Conservation (phyloP, 179 eudicot species). For the Patellifolia procumbens region DNA sequence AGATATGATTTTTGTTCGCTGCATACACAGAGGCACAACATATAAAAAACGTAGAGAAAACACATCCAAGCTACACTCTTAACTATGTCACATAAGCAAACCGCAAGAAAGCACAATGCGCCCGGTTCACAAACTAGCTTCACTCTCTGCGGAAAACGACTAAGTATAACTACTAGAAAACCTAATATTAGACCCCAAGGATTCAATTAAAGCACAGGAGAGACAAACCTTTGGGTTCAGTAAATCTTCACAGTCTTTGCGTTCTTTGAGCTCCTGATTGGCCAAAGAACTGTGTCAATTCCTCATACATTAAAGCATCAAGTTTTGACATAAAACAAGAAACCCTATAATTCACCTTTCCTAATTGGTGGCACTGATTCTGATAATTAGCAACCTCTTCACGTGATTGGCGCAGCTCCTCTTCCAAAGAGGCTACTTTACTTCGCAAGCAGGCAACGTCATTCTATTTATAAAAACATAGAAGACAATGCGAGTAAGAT, state of each 20-base stretch:
- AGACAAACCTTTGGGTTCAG: conserved; percentile 84
- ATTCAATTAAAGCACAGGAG: conserved; percentile 3
- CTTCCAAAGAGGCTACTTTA: conserved; percentile 68
- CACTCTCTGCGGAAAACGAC: neutral
- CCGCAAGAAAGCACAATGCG: neutral
- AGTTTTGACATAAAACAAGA: conserved; percentile 12
- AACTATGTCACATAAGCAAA: neutral
- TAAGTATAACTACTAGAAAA: neutral
- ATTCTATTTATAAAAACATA: conserved; percentile 40
- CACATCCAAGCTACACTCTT: conserved; percentile 7
- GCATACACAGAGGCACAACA: conserved; percentile 23
- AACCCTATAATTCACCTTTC: conserved; percentile 55
- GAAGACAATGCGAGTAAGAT: neutral
- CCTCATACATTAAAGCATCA: conserved; percentile 5
- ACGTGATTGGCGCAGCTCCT: conserved; percentile 60
- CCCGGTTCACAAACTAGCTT: neutral
- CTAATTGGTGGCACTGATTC: conserved; percentile 48
- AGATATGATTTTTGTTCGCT: conserved; percentile 48
- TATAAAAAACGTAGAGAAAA: neutral
- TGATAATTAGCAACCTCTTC: conserved; percentile 60
- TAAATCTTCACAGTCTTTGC: conserved; percentile 68
- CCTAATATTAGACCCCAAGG: conserved; percentile 3
- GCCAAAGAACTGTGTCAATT: conserved; percentile 11
- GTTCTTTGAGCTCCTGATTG: conserved; percentile 85
- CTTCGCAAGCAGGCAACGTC: conserved; percentile 57